Evolutionary conservation across 148 eudicot species (phyloP).

Genomic region (Rhododendron mucronatum): DNA sequence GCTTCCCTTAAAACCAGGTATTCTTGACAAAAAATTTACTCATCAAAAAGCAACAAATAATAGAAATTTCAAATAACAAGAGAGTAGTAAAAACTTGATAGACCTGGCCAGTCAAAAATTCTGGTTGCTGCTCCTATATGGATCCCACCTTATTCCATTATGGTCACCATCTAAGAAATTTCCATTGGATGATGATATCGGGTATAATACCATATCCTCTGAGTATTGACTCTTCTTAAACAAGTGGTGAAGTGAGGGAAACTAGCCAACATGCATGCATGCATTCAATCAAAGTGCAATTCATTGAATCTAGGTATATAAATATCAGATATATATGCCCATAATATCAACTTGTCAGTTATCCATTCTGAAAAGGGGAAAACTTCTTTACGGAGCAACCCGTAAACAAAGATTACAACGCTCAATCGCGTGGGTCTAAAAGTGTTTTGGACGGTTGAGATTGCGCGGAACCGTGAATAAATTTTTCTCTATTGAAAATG

Average conservation of each 20-base stretch:
- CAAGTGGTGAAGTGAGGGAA: background rate
- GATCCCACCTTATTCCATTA: background rate
- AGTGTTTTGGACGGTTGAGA: no score
- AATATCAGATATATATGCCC: background rate
- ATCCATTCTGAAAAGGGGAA: background rate
- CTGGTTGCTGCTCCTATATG: no score
- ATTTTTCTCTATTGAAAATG: background rate
- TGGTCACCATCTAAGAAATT: background rate
- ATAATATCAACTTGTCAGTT: background rate
- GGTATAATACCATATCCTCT: background rate
- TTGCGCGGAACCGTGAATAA: no score
- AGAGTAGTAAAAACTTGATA: no score
- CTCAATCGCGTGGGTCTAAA: no score
- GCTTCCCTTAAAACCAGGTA: no score
- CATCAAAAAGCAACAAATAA: no score
- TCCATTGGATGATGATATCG: background rate
- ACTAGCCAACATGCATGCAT: background rate
- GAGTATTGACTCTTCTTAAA: background rate
- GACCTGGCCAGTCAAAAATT: no score
- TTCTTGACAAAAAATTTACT: no score
- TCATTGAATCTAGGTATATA: background rate
- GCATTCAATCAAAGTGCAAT: background rate
- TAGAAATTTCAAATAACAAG: no score
- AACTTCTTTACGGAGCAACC: no score
- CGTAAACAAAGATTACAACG: no score